Conservation (phyloP, 1,284 basidiomycete genomes). For the Fereydounia khargensis region DNA sequence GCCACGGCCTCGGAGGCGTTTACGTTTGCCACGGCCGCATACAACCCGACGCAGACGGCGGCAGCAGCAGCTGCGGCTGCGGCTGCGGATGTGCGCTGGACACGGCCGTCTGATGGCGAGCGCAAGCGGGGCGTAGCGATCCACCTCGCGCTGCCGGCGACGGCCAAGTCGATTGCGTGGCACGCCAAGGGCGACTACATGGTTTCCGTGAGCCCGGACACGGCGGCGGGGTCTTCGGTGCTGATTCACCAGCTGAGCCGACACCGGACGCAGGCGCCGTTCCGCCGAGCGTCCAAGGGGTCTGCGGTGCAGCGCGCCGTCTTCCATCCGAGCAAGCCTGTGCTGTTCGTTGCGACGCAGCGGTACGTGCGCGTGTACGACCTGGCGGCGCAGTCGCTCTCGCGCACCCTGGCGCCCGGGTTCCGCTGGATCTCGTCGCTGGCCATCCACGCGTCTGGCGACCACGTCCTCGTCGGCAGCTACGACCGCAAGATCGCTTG, state of each 20-base stretch:
- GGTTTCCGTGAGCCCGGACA: constrained; percentile 68
- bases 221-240: constrained; percentile 69
- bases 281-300: constrained; percentile 83
- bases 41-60: constrained; percentile 1
- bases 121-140: constrained; percentile 62
- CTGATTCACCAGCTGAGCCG: constrained; percentile 94
- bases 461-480: constrained; percentile 92
- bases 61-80: constrained; percentile 47
- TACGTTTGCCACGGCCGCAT: constrained; percentile 40
- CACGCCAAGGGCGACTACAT: constrained; percentile 95
- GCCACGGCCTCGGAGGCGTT: constrained; percentile 36
- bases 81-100: constrained; percentile 61
- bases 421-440: constrained; percentile 95
- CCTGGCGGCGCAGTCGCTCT: constrained; percentile 83
- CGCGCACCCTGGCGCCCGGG: constrained; percentile 88
- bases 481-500: constrained; percentile 97
- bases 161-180: constrained; percentile 83
- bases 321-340: constrained; percentile 91
- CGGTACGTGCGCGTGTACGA: constrained; percentile 95
- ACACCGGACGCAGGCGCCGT: constrained; percentile 93
- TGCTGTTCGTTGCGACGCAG: constrained; percentile 98
- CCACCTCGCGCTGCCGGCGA: constrained; percentile 44
- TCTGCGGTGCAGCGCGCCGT: constrained; percentile 78
- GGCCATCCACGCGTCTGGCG: constrained; percentile 80
- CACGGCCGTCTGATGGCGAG: constrained; percentile 60